These are phyloP conservation scores for Helminthosporium solani DNA, from an alignment of 2,329 filamentous ascomycete species.

Conservation along the genomic window DNA sequence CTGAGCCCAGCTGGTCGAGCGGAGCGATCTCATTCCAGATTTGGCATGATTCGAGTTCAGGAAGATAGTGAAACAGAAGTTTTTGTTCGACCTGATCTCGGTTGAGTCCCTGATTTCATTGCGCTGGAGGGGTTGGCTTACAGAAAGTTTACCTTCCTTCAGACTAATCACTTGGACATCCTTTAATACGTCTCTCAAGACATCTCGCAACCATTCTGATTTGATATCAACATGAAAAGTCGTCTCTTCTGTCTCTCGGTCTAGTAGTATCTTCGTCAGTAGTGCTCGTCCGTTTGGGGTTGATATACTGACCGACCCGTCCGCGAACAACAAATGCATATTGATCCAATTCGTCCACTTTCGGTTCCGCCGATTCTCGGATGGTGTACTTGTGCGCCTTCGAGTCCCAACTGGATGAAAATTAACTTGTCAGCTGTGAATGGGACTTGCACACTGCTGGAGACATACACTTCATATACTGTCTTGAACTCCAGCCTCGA, in stretches of 20 bases:
- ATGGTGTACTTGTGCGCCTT: constrained; percentile 6
- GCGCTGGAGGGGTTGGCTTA: constrained; percentile 1
- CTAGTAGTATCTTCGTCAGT: constrained; percentile 6
- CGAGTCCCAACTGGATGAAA: constrained; percentile 7
- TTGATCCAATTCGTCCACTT: constrained; percentile 2
- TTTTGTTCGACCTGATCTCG: background rate
- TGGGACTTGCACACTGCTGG: constrained; percentile 1
- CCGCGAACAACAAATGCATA: constrained; percentile 1
- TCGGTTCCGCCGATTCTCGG: constrained; percentile 1
- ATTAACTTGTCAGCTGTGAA: constrained; percentile 5
- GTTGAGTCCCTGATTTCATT: constrained; percentile 3
- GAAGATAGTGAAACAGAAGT: constrained; percentile 3
- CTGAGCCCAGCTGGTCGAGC: constrained; percentile 2
- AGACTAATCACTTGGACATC: constrained; percentile 2
- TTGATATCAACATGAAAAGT: constrained; percentile 12
- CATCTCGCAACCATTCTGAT: constrained; percentile 6
- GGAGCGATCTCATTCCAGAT: constrained; percentile 3
- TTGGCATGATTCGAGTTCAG: background rate
- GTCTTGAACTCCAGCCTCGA: constrained; percentile 4
- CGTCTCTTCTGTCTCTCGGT: constrained; percentile 9
- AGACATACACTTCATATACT: constrained; percentile 10
- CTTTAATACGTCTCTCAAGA: constrained; percentile 3
- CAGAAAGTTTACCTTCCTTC: constrained; percentile 4
- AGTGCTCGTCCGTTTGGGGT: constrained; percentile 1
- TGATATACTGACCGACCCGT: constrained; percentile 6